Percentiles rank a stretch among this genome's conserved stretches.
Conservation (phyloP, 306 rosid genomes). For the Pueraria montana region DNA sequence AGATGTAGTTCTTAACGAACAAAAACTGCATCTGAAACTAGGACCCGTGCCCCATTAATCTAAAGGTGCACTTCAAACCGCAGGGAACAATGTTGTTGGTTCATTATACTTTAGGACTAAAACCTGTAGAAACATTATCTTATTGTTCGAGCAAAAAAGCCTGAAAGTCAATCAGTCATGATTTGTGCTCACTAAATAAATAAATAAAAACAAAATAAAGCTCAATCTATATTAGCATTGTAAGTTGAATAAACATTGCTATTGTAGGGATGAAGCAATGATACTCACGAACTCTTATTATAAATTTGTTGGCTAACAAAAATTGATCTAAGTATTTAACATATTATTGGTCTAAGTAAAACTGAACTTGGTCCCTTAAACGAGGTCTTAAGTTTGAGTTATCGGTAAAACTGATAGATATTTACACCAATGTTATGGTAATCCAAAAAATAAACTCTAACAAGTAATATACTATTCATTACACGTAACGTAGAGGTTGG, state of each 20-base stretch:
- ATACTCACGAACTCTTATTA: not conserved
- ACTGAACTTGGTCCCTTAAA: too few species aligned
- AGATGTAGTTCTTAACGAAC: not conserved
- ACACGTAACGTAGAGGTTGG: not conserved
- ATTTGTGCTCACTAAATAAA: not conserved
- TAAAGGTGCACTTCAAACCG: not conserved
- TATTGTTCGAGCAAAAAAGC: not conserved
- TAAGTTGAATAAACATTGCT: not conserved
- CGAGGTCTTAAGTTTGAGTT: too few species aligned
- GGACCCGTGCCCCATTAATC: not conserved
- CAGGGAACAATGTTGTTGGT: constrained; percentile 15
- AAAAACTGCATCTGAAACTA: not conserved
- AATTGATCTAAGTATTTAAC: not conserved
- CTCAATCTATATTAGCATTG: not conserved
- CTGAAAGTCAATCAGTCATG: not conserved
- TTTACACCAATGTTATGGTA: too few species aligned
- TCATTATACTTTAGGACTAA: not conserved
- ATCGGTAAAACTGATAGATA: too few species aligned
- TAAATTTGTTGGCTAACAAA: not conserved
- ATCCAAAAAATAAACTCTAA: too few species aligned
- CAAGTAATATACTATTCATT: not conserved
- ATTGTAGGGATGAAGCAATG: too few species aligned
- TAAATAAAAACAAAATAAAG: not conserved
- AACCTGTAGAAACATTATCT: not conserved
- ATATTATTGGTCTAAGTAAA: too few species aligned